These are phyloP conservation scores for Leishmania turanica DNA, from an alignment of 208 protist genomes.

Conservation along the genomic window DNA sequence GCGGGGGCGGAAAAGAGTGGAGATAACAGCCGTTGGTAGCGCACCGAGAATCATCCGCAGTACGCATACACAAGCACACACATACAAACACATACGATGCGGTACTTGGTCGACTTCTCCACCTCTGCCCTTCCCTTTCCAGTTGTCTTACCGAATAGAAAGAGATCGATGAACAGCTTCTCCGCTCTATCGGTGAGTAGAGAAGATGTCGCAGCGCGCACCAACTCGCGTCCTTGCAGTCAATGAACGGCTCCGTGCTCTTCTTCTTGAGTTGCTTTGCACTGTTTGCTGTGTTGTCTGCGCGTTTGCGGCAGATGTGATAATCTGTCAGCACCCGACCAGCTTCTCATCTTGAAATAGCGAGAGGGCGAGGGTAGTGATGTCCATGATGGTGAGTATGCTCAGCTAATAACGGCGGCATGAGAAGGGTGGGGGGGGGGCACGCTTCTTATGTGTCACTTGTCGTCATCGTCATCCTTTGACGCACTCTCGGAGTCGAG, in stretches of 20 bases:
- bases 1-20: neutral
- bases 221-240: neutral
- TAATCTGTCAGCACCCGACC: neutral
- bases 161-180: neutral
- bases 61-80: neutral
- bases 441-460: neutral
- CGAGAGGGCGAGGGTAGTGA: neutral
- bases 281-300: neutral
- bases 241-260: neutral
- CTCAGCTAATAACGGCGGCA: neutral
- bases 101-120: neutral
- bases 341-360: neutral
- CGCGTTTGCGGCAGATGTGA: neutral
- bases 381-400: neutral
- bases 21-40: neutral
- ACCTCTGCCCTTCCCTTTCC: neutral
- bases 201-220: too few relatives aligned
- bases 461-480: conserved; percentile 20
- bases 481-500: conserved; percentile 23
- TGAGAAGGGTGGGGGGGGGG: neutral
- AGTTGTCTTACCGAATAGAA: neutral
- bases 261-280: neutral
- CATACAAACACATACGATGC: neutral
- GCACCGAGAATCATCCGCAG: neutral
- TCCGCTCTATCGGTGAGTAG: neutral